Percentiles rank a stretch among this genome's conserved stretches.
phyloP scores from a whole-genome alignment of 345 rosid genomes.

The Acer campestre region DNA sequence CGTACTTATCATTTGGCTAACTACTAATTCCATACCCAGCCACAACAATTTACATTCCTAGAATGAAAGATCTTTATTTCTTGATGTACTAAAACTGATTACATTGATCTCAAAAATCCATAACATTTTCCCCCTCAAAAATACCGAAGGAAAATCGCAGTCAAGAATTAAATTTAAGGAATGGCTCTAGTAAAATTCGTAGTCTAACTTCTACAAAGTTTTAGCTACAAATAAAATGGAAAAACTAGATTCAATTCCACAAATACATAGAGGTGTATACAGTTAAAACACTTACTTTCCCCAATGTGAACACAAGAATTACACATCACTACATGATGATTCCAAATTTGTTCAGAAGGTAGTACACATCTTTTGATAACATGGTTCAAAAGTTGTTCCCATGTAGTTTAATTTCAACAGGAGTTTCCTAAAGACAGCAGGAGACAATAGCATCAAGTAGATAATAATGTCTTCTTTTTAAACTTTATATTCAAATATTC shows the following conservation, averaged over 20 bases:
- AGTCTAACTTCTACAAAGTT: background rate
- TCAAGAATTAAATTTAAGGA: background rate
- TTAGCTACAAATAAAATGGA: background rate
- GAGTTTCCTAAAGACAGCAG: background rate
- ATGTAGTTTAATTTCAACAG: background rate
- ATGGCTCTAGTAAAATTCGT: background rate
- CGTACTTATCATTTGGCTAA: background rate
- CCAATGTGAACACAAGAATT: background rate
- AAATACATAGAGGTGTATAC: background rate
- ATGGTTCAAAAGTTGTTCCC: background rate
- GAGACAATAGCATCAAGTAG: too few species aligned
- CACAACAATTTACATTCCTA: background rate
- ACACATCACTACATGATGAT: background rate
- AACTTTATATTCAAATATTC: too few species aligned
- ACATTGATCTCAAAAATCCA: constrained; percentile 5
- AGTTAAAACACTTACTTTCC: background rate
- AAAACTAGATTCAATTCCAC: constrained; percentile 1
- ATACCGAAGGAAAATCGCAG: background rate
- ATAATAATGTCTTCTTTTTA: too few species aligned
- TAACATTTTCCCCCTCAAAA: background rate
- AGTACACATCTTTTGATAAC: too few species aligned
- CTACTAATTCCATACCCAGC: background rate
- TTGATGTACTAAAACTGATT: background rate
- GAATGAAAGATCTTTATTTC: background rate
- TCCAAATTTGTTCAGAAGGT: background rate